These are phyloP conservation scores for Populus hybrid DNA, from an alignment of 441 rosid species.

Conservation along the genomic window DNA sequence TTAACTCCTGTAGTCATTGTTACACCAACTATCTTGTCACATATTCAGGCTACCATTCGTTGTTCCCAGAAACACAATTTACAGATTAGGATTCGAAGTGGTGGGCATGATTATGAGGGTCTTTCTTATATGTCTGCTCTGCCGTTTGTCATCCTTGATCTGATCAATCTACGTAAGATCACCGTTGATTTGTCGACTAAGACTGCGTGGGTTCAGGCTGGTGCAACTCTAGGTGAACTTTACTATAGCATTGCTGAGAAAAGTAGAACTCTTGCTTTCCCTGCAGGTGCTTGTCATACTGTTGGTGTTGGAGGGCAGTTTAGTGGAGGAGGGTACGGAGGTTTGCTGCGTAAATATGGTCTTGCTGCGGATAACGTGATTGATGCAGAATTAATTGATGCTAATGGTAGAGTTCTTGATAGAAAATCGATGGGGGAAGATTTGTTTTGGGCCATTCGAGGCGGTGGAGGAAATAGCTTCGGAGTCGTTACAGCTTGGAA, in stretches of 20 bases:
- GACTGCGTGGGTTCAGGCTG: constrained; percentile 59
- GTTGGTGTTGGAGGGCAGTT: constrained; percentile 59
- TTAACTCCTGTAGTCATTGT: constrained; percentile 36
- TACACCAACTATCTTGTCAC: constrained; percentile 40
- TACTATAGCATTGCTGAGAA: constrained; percentile 44
- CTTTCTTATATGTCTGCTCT: constrained; percentile 39
- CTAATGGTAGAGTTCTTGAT: constrained; percentile 36
- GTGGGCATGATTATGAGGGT: constrained; percentile 70
- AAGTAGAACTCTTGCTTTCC: constrained; percentile 43
- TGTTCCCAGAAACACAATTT: constrained; percentile 38
- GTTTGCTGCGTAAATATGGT: constrained; percentile 47
- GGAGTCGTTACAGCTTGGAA: constrained; percentile 57
- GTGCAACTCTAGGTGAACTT: constrained; percentile 56
- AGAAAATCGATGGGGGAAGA: constrained; percentile 54
- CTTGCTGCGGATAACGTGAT: constrained; percentile 55
- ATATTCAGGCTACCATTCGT: constrained; percentile 42
- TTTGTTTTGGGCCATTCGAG: constrained; percentile 63
- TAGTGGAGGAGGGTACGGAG: constrained; percentile 56
- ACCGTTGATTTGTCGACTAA: constrained; percentile 23
- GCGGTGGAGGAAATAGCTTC: constrained; percentile 66
- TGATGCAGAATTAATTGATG: constrained; percentile 50
- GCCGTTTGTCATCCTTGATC: constrained; percentile 42
- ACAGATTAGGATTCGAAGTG: constrained; percentile 50
- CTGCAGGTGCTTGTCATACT: constrained; percentile 55
- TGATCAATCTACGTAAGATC: constrained; percentile 20